phyloP scores from a whole-genome alignment of 345 rosid genomes.

The Clausena lansium region DNA sequence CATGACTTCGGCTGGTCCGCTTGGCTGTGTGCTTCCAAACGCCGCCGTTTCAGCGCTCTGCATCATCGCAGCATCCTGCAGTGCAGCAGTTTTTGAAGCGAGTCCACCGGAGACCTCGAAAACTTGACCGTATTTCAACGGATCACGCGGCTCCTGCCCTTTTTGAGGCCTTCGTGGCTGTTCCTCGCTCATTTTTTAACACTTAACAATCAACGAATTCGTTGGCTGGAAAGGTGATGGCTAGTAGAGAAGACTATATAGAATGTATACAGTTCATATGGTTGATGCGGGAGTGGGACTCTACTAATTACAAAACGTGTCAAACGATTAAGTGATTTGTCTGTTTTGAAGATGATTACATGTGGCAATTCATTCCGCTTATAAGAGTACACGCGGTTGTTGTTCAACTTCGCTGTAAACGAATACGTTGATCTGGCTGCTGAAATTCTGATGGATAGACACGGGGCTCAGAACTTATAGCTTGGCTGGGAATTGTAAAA shows the following conservation, averaged over 20 bases:
- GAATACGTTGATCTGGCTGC: not conserved
- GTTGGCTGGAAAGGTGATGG: no score
- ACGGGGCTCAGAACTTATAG: not conserved
- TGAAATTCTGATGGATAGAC: not conserved
- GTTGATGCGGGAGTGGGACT: not conserved
- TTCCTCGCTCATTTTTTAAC: slow-evolving; percentile 56
- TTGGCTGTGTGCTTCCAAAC: slow-evolving; percentile 58
- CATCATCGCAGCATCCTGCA: slow-evolving; percentile 75
- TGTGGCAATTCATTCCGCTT: not conserved
- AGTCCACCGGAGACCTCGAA: slow-evolving; percentile 58
- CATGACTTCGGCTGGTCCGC: slow-evolving; percentile 64
- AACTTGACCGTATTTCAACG: slow-evolving; percentile 58
- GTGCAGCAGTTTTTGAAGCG: slow-evolving; percentile 46
- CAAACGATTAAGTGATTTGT: not conserved
- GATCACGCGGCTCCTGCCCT: slow-evolving; percentile 58
- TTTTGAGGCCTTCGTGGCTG: slow-evolving; percentile 48
- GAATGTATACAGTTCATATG: no score
- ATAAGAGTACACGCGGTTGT: not conserved
- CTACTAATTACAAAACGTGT: not conserved
- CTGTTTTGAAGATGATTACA: not conserved
- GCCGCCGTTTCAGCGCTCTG: slow-evolving; percentile 59
- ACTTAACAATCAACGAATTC: not conserved
- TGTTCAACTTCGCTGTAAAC: not conserved
- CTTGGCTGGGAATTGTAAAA: no score
- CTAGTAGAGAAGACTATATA: not conserved